Conservation (phyloP, 1,139 yeast species). For the Meyerozyma athensensis region DNA sequence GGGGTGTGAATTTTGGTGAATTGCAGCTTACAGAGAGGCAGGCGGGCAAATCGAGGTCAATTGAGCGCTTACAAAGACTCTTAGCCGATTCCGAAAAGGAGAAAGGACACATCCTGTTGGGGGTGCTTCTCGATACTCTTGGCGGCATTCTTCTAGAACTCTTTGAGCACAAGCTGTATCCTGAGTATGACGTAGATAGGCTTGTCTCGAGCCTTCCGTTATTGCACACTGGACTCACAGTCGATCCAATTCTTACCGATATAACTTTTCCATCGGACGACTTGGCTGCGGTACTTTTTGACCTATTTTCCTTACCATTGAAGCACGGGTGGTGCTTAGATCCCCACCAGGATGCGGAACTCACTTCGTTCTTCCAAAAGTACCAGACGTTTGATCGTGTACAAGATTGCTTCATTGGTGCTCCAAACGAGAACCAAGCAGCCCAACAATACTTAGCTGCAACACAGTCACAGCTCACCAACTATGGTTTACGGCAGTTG, state of each 20-base stretch:
- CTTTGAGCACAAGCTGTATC: background rate
- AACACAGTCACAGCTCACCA: conserved; percentile 70
- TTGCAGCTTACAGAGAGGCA: background rate
- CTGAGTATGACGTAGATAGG: conserved; percentile 23
- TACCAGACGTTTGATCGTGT: conserved; percentile 41
- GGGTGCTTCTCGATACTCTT: conserved; percentile 25
- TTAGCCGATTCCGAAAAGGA: conserved; percentile 17
- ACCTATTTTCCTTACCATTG: conserved; percentile 35
- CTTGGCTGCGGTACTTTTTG: conserved; percentile 32
- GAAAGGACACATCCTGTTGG: conserved; percentile 21
- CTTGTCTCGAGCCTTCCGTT: conserved; percentile 54
- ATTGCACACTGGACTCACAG: conserved; percentile 67
- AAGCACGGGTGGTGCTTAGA: conserved; percentile 51
- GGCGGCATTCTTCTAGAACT: conserved; percentile 4
- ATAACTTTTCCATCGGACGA: conserved; percentile 53
- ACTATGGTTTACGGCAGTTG: conserved; percentile 50
- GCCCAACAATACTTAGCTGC: conserved; percentile 37
- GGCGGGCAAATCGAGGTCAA: background rate
- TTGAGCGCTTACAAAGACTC: conserved; percentile 22
- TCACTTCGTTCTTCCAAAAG: conserved; percentile 20
- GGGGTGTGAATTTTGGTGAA: conserved; percentile 3
- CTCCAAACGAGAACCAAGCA: conserved; percentile 4
- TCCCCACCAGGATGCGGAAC: conserved; percentile 18
- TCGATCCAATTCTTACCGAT: conserved; percentile 61
- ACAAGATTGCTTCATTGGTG: conserved; percentile 35